Evolutionary conservation across 2,329 filamentous ascomycete species (phyloP), one percentile per base, ranked within the genome.

Genomic region (Xylariaceae sp.): DNA sequence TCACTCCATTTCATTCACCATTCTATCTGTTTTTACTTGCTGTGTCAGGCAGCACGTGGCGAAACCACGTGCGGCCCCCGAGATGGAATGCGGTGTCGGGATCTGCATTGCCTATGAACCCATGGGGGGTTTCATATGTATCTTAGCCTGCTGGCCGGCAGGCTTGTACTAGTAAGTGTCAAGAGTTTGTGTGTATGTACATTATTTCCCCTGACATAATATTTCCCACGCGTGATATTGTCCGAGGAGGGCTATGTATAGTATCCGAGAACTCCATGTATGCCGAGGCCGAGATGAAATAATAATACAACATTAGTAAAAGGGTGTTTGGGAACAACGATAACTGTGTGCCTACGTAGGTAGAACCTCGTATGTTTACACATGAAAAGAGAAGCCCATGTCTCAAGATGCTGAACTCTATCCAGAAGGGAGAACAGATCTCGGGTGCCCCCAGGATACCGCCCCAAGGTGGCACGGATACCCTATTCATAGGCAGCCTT

Each of bases 1-100:
- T 41, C 21, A 33, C 33, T 24, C 31, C 40, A 29, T 31, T 39
- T 7, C 34, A 37, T 37, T 37, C n/a, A 37, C 6, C 16, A 21
- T 23, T 19, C 5, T 21, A 11, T 23, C 11, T 3, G 14, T 37
- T 14, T 41, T 47, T 44, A 24, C 14, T 28, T 37, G 24, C 14
- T 26, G 12, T 28, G 28, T 47, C 16, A 24, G 46, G 19, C 51
- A 51, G 51, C 56, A 59, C 56, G 47, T 59, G 56, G 56, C 36
- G 1, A 19, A 4, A 21, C 51, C 46, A 52, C 51, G 56, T 52
- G 43, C 36, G 21, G 45, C 16, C 46, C 29, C 41, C 40, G 43
- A 53, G 36, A 44, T 43, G 49, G 40, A 17, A 45, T 23, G 44
- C n/a, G 12, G 41, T 36, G 29, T 37, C 45, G 44, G 37, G 52